Conservation (phyloP, 306 rosid species). For the Comarum palustre region DNA sequence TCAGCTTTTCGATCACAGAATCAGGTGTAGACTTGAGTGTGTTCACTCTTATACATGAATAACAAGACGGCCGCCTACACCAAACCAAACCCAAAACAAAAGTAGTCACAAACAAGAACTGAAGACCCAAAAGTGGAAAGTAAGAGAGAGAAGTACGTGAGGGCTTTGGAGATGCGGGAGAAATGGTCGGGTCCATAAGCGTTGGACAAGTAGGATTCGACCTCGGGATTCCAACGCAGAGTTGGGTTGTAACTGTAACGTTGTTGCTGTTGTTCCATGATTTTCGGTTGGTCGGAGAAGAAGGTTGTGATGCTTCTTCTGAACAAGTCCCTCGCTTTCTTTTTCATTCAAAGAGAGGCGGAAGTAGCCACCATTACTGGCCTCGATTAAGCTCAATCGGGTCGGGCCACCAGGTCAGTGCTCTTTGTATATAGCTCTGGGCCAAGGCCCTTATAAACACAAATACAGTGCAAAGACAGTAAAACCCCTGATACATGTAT, state of each 20-base stretch:
- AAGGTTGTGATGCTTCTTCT: conserved; percentile 30
- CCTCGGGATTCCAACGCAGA: conserved; percentile 62
- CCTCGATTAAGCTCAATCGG: neutral
- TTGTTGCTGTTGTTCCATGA: conserved; percentile 38
- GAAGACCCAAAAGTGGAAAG: neutral
- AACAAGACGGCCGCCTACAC: conserved; percentile 74
- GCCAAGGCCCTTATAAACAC: neutral
- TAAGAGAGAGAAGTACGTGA: conserved; percentile 40
- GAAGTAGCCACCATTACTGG: neutral
- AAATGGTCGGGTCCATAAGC: conserved; percentile 73
- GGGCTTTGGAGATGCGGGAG: conserved; percentile 71
- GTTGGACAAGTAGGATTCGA: conserved; percentile 57
- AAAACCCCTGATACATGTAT: too few relatives aligned
- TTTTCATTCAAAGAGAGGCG: conserved; percentile 63
- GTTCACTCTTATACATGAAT: conserved; percentile 86
- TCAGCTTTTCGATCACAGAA: conserved; percentile 52
- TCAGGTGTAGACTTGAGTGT: conserved; percentile 58
- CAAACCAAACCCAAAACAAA: neutral
- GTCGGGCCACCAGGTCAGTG: neutral
- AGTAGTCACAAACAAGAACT: neutral
- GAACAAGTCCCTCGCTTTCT: conserved; percentile 59
- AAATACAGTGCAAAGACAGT: too few relatives aligned
- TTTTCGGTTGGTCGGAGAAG: conserved; percentile 24
- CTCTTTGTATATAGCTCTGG: neutral
- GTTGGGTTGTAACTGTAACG: conserved; percentile 60